Base-by-base conservation (phyloP, 441 rosid genomes). In the Caryocar brasiliense region DNA sequence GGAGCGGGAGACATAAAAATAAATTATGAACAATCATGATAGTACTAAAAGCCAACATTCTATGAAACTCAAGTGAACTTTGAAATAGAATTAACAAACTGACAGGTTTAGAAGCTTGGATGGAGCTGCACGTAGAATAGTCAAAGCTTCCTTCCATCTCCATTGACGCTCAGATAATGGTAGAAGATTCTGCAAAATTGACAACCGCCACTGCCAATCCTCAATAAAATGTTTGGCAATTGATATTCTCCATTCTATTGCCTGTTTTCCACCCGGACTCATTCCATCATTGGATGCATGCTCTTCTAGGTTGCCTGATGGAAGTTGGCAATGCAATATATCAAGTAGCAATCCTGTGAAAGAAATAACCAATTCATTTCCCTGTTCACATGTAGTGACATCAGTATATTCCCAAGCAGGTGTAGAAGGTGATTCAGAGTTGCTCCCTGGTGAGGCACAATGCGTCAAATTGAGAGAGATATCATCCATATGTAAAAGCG, bases 161-260 rank as follows among this genome's bases (percentile, higher is more conserved):
- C 95, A 88, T 49, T 77, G 88, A 45, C 79, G 81, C 64, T 79
- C 97, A 58, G 90, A 83, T 24, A 88, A 74, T 55, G 99, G 99
- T 39, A 86, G 72, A 75, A 93, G 97, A 50, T 72, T 81, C 75
- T 89, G 95, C 79, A 93, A 82, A 66, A 88, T 68, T 46, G 99
- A 80, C 66, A 93, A 63, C 40, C 99, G 76, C 99, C 99, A 93
- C 54, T 88, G 86, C 92, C 96, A 88, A 72, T 93, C 99, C 65
- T 93, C 99, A 72, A 86, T 68, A 61, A 89, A 88, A 58, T 61
- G 77, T 64, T 61, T 83, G 59, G 85, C 83, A 55, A 70, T 46
- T 37, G 95, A 70, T 55, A 81, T 76, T 77, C 90, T 84, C 99
- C 99, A 89, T 62, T 93, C 99, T 59, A 93, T 75, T 39, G 97